These are phyloP conservation scores for Fusarium globosum DNA, from an alignment of 2,329 filamentous ascomycete genomes.

Conservation along the genomic window DNA sequence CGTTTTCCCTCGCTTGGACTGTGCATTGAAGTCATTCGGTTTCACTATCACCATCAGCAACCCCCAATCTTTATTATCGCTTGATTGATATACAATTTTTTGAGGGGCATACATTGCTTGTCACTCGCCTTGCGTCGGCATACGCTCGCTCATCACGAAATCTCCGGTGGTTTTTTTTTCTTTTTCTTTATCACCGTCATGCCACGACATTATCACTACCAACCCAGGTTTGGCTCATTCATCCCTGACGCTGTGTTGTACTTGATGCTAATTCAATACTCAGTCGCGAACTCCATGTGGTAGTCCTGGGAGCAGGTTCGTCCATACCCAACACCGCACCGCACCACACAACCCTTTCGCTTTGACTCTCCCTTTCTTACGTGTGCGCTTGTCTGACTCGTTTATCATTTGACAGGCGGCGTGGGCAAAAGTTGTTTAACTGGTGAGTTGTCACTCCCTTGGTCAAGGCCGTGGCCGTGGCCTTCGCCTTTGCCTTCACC, in stretches of 20 bases:
- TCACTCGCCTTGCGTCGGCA: slow-evolving; percentile 12
- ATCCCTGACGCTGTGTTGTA: neutral
- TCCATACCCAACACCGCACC: slow-evolving; percentile 34
- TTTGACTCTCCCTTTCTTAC: slow-evolving; percentile 17
- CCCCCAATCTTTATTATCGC: slow-evolving; percentile 24
- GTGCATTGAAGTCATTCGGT: slow-evolving; percentile 5
- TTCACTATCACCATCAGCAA: slow-evolving; percentile 4
- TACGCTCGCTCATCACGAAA: slow-evolving; percentile 16
- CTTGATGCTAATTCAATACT: slow-evolving; percentile 32
- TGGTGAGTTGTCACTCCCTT: slow-evolving; percentile 63
- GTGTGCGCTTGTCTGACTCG: slow-evolving; percentile 46
- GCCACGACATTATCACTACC: slow-evolving; percentile 46
- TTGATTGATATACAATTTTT: slow-evolving; percentile 13
- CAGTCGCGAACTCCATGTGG: slow-evolving; percentile 84
- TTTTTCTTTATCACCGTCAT: slow-evolving; percentile 34
- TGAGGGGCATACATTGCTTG: neutral
- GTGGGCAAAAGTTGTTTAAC: slow-evolving; percentile 94
- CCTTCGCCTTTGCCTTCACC: neutral
- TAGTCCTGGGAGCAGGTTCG: slow-evolving; percentile 82
- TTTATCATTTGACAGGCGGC: slow-evolving; percentile 67
- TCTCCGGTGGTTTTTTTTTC: slow-evolving; percentile 1
- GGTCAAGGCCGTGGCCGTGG: neutral
- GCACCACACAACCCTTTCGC: neutral
- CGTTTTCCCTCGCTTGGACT: slow-evolving; percentile 9
- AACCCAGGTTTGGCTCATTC: slow-evolving; percentile 40